Conservation (phyloP, 2,329 filamentous ascomycete species). For the Cryphonectria parasitica region DNA sequence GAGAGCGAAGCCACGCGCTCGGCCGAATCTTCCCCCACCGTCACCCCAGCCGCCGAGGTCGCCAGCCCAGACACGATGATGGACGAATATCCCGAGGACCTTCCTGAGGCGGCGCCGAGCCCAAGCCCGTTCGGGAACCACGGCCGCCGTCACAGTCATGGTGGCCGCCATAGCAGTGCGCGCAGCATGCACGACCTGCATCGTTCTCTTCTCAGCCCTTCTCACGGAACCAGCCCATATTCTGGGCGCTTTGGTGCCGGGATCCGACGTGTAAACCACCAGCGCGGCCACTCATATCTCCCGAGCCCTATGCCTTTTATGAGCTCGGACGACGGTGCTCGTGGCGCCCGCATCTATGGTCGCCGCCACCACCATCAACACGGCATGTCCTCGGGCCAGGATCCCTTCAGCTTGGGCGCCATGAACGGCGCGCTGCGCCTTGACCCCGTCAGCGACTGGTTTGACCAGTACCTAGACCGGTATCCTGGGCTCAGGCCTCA, state of each 20-base stretch:
- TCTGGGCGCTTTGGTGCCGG: slow-evolving; percentile 14
- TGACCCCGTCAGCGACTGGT: slow-evolving; percentile 42
- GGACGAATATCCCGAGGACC: slow-evolving; percentile 38
- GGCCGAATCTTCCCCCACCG: too few relatives aligned
- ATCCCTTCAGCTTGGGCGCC: too few relatives aligned
- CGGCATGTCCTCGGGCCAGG: too few relatives aligned
- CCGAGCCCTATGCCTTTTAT: too few relatives aligned
- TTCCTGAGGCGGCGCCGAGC: slow-evolving; percentile 33
- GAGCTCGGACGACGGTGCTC: neutral
- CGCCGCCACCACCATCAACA: slow-evolving; percentile 30
- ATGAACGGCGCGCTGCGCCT: too few relatives aligned
- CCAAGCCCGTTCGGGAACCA: neutral
- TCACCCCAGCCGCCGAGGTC: slow-evolving; percentile 16
- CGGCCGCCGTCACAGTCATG: slow-evolving; percentile 32
- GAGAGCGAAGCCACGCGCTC: neutral
- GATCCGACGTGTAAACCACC: slow-evolving; percentile 29
- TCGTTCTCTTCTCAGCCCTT: slow-evolving; percentile 32
- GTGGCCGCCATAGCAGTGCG: slow-evolving; percentile 32
- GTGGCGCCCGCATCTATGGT: slow-evolving; percentile 20
- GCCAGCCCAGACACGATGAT: slow-evolving; percentile 42
- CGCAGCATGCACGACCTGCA: slow-evolving; percentile 27
- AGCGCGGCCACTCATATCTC: slow-evolving; percentile 1
- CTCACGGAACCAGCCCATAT: slow-evolving; percentile 26
- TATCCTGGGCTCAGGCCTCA: too few relatives aligned
- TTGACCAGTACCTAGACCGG: slow-evolving; percentile 32